Conservation (phyloP, 176 grass and related monocot genomes). For the Cymbopogon citratus region DNA sequence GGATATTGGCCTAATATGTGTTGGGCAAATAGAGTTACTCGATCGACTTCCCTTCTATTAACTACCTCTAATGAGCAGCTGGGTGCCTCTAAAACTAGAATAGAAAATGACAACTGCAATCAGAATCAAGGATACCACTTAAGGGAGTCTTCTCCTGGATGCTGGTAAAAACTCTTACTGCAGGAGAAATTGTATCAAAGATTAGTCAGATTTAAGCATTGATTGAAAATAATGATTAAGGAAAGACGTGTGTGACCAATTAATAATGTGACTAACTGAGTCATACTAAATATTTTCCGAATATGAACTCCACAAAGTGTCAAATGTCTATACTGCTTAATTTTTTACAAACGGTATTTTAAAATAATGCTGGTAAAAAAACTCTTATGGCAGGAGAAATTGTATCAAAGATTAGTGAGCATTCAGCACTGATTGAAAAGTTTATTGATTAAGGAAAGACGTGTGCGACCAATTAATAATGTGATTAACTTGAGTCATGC, state of each 20-base stretch:
- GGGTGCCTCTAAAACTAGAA: conserved; percentile 3
- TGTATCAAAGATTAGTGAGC: conserved; percentile 14
- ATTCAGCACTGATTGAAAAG: background rate
- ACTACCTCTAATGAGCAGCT: background rate
- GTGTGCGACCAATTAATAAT: no score
- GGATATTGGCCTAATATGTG: background rate
- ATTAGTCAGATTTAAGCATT: conserved; percentile 16
- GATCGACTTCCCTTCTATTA: background rate
- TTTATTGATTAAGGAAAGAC: no score
- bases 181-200: conserved; percentile 19
- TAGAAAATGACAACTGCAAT: conserved; percentile 7
- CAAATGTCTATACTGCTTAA: background rate
- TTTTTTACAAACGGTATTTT: no score
- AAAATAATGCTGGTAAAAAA: conserved; percentile 95
- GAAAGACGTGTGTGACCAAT: no score
- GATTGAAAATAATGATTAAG: no score
- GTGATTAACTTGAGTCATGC: background rate
- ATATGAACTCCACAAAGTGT: background rate
- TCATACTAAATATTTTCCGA: background rate
- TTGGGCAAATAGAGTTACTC: background rate
- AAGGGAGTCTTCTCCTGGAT: conserved; percentile 90
- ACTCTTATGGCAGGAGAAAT: conserved; percentile 63
- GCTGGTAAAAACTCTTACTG: conserved; percentile 96
- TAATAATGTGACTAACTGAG: background rate
- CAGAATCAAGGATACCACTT: conserved; percentile 72